phyloP scores from a whole-genome alignment of 306 rosid species.

The Mucuna pruriens region DNA sequence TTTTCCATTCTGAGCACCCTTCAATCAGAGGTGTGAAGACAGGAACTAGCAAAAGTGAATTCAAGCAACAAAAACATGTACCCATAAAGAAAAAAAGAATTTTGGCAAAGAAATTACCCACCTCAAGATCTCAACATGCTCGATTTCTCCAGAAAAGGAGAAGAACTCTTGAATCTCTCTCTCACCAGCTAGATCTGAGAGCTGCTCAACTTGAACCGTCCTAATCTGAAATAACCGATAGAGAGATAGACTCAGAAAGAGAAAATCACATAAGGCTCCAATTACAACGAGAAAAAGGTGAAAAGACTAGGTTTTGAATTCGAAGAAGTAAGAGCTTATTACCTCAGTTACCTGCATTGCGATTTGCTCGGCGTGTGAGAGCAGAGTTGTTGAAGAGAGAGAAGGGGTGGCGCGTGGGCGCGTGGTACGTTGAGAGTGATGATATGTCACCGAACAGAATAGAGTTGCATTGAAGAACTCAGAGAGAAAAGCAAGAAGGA shows the following conservation, averaged over 20 bases:
- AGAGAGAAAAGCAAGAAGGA: neutral
- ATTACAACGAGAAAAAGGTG: neutral
- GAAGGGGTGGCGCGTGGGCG: neutral
- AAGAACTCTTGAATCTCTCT: constrained; percentile 96
- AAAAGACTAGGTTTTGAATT: constrained; percentile 28
- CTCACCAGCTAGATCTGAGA: constrained; percentile 93
- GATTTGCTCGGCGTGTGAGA: neutral
- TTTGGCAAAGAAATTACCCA: constrained; percentile 17
- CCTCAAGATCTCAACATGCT: constrained; percentile 79
- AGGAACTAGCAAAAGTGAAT: constrained; percentile 4
- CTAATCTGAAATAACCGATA: constrained; percentile 55
- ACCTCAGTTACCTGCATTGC: constrained; percentile 44
- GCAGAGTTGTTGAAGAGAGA: neutral
- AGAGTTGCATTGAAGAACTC: constrained; percentile 10
- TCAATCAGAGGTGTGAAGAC: constrained; percentile 6
- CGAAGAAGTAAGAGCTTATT: neutral
- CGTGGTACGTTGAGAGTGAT: neutral
- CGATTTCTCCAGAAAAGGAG: constrained; percentile 92
- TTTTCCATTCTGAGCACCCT: constrained; percentile 30
- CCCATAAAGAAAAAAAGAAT: neutral
- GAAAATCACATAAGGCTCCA: constrained; percentile 7
- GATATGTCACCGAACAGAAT: constrained; percentile 3
- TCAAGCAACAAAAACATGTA: neutral
- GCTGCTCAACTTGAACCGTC: constrained; percentile 80
- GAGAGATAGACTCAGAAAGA: constrained; percentile 13